A percentile compares a stretch with the other conserved stretches of the same genome.
phyloP scores from a whole-genome alignment of 1,284 basidiomycete species.

The Ustilago bromivora region DNA sequence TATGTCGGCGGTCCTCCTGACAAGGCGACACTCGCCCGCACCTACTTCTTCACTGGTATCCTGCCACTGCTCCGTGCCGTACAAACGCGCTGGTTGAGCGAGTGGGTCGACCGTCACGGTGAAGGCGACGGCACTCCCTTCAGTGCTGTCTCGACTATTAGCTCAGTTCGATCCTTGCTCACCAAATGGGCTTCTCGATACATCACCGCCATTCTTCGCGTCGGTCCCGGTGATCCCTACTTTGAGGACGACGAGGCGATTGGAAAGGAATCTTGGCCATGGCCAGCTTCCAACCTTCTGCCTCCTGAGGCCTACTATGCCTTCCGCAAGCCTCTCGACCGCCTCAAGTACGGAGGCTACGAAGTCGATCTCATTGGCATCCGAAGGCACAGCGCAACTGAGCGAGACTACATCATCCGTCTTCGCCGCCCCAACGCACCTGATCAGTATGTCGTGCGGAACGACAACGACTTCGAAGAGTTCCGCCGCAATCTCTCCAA shows the following conservation, averaged over 20 bases:
- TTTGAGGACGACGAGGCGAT: slow-evolving; percentile 42
- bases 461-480: slow-evolving; percentile 65
- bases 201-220: slow-evolving; percentile 58
- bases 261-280: slow-evolving; percentile 54
- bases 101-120: slow-evolving; percentile 61
- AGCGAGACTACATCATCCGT: slow-evolving; percentile 61
- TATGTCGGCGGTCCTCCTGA: slow-evolving; percentile 50
- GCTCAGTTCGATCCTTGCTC: slow-evolving; percentile 42
- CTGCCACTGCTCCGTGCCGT: slow-evolving; percentile 60
- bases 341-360: slow-evolving; percentile 62
- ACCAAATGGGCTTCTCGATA: slow-evolving; percentile 58
- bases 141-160: slow-evolving; percentile 48
- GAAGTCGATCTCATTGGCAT: slow-evolving; percentile 65
- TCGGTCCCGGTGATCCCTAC: slow-evolving; percentile 57
- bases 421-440: slow-evolving; percentile 62
- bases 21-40: slow-evolving; percentile 58
- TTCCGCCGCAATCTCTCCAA: slow-evolving; percentile 56
- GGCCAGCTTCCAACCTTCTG: slow-evolving; percentile 60
- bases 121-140: slow-evolving; percentile 64
- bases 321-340: slow-evolving; percentile 60
- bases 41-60: slow-evolving; percentile 55
- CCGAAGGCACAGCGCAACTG: slow-evolving; percentile 40
- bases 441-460: slow-evolving; percentile 62
- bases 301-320: slow-evolving; percentile 64
- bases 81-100: slow-evolving; percentile 62